Evolutionary conservation across 139 green algal genomes (phyloP).

Genomic region (Tetraselmis chui): DNA sequence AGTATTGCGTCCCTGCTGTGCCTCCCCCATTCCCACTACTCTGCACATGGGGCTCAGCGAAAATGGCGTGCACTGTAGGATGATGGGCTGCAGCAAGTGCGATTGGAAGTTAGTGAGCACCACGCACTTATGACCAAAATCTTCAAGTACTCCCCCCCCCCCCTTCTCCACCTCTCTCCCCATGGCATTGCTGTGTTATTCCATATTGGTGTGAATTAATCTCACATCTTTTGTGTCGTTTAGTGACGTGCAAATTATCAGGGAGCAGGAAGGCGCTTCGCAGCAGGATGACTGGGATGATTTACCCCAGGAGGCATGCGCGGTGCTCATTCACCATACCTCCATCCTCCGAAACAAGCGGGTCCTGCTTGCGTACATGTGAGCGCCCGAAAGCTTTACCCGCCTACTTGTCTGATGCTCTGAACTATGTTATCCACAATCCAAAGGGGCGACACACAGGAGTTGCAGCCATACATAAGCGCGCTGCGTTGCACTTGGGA

Average conservation of each 20-base stretch:
- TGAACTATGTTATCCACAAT: too few species aligned
- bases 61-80: conserved; percentile 23
- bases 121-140: conserved; percentile 25
- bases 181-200: too few species aligned
- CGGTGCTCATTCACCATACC: conserved; percentile 46
- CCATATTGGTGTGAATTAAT: too few species aligned
- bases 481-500: too few species aligned
- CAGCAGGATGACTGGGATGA: conserved; percentile 5
- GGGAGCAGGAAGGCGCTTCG: conserved; percentile 9
- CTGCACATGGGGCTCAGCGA: too few species aligned
- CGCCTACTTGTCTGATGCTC: too few species aligned
- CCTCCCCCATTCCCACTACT: not conserved
- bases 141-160: conserved; percentile 25
- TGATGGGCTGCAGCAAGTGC: conserved; percentile 28
- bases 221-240: not conserved
- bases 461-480: too few species aligned
- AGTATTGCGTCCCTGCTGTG: not conserved
- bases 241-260: not conserved
- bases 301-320: conserved; percentile 29
- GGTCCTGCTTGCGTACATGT: conserved; percentile 43
- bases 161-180: too few species aligned
- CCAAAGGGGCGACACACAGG: too few species aligned
- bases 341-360: conserved; percentile 53
- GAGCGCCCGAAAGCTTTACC: conserved; percentile 9
- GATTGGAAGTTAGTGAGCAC: conserved; percentile 38